Percentiles rank a stretch among this genome's conserved stretches.
Evolutionary conservation across 164 flowering plant species (phyloP).

Genomic region (Chimonanthus praecox): DNA sequence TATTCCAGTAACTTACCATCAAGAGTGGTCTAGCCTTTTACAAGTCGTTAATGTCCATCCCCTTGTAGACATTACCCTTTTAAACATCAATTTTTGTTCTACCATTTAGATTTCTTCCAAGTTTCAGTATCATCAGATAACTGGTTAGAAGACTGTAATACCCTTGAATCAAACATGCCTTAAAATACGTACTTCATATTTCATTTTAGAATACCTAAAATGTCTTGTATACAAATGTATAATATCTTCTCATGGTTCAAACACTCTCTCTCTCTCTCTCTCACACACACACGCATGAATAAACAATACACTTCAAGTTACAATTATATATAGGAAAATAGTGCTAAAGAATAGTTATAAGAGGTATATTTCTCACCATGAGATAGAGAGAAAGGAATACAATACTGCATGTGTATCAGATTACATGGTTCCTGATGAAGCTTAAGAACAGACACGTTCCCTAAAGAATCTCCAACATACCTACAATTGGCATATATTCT

Average conservation of each 20-base stretch:
- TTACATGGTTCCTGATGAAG: constrained; percentile 41
- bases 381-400: constrained; percentile 62
- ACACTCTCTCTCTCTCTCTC: background rate
- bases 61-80: too few species aligned
- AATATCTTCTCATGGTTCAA: background rate
- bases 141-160: background rate
- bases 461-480: constrained; percentile 69
- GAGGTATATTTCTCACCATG: constrained; percentile 42
- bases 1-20: too few species aligned
- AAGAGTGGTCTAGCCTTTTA: too few species aligned
- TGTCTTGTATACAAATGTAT: background rate
- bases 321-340: background rate
- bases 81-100: background rate
- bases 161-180: background rate
- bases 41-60: too few species aligned
- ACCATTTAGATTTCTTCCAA: background rate
- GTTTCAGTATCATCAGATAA: background rate
- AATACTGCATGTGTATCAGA: constrained; percentile 60
- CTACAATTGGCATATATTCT: constrained; percentile 27
- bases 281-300: too few species aligned
- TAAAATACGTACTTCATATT: background rate
- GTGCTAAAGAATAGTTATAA: background rate
- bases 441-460: constrained; percentile 61
- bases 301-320: background rate
- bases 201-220: background rate